Conservation (phyloP, 768 basidiomycete species). For the Rhodotorula sphaerocarpa region DNA sequence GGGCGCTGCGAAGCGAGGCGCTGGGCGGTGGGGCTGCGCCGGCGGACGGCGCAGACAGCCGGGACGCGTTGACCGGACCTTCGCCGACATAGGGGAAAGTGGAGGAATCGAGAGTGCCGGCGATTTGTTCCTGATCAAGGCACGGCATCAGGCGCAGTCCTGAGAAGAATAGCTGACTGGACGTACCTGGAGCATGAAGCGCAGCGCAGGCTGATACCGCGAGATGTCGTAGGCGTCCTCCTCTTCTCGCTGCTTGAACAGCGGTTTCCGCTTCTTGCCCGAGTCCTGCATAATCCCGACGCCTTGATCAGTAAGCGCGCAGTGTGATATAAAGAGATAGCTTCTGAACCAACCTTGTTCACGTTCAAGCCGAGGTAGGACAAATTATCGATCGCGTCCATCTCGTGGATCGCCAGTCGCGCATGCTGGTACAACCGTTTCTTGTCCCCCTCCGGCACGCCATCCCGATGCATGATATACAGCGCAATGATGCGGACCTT, state of each 20-base stretch:
- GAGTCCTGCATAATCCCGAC: constrained; percentile 48
- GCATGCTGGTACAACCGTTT: constrained; percentile 92
- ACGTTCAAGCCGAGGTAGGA: constrained; percentile 73
- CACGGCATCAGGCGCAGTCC: not conserved
- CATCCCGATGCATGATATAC: constrained; percentile 88
- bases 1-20: constrained; percentile 66
- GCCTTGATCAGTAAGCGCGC: too few species aligned
- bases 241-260: constrained; percentile 61
- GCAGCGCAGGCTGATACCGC: constrained; percentile 75
- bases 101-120: constrained; percentile 64
- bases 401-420: constrained; percentile 71
- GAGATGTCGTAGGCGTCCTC: constrained; percentile 98
- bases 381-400: constrained; percentile 86
- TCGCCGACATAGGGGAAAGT: constrained; percentile 88
- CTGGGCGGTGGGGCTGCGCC: constrained; percentile 42
- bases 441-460: constrained; percentile 96
- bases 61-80: constrained; percentile 45
- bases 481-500: constrained; percentile 95
- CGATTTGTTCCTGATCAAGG: constrained; percentile 63
- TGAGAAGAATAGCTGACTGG: not conserved
- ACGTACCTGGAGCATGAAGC: constrained; percentile 70
- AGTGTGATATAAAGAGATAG: too few species aligned
- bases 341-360: constrained; percentile 71
- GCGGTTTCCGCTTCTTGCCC: constrained; percentile 54
- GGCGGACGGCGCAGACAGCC: constrained; percentile 39